Conservation (phyloP, 2,329 filamentous ascomycete species). For the Penicillium sp. region DNA sequence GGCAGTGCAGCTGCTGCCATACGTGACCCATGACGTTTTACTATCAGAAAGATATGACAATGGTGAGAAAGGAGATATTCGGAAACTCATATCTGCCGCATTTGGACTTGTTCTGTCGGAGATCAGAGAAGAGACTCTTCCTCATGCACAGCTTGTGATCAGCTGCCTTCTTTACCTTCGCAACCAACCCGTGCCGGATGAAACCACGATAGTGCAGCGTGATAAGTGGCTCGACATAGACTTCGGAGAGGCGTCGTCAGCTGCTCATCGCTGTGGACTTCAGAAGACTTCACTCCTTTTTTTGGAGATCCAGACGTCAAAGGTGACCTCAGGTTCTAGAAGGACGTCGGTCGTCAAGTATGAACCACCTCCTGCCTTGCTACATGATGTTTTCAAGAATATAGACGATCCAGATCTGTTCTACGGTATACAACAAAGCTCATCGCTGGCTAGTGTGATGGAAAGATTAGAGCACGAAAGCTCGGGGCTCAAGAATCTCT, state of each 20-base stretch:
- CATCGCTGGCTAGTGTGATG: constrained; percentile 75
- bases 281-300: constrained; percentile 84
- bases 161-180: constrained; percentile 85
- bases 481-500: constrained; percentile 80
- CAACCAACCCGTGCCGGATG: constrained; percentile 72
- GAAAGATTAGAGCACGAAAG: constrained; percentile 85
- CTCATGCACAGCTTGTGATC: constrained; percentile 72
- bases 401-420: constrained; percentile 96
- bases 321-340: constrained; percentile 59
- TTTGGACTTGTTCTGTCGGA: constrained; percentile 64
- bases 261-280: constrained; percentile 78
- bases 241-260: constrained; percentile 66
- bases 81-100: constrained; percentile 64
- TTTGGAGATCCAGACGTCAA: constrained; percentile 69
- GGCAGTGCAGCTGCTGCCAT: constrained; percentile 75
- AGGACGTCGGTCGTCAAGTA: constrained; percentile 63
- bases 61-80: constrained; percentile 60
- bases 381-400: constrained; percentile 83
- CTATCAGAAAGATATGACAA: constrained; percentile 65
- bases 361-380: constrained; percentile 63
- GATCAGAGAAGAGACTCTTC: constrained; percentile 47
- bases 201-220: constrained; percentile 76
- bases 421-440: constrained; percentile 81
- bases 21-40: constrained; percentile 80
- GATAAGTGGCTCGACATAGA: constrained; percentile 85